A percentile compares a stretch with the other conserved stretches of the same genome.
Conservation (phyloP, 768 basidiomycete species). For the Lanmaoa rubissima region DNA sequence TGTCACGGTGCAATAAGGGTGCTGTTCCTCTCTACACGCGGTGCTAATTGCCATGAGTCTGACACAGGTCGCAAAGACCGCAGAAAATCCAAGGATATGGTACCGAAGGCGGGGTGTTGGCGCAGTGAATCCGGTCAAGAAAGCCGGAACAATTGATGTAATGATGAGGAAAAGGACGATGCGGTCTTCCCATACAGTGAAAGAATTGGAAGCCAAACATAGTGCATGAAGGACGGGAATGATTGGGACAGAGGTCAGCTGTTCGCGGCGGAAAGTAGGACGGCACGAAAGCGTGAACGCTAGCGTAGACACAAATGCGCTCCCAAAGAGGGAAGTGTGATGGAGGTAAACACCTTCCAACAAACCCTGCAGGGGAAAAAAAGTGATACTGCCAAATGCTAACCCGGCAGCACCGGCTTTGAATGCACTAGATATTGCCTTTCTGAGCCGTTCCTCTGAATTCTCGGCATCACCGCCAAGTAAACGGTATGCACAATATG, state of each 20-base stretch:
- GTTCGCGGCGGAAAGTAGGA: conserved; percentile 31
- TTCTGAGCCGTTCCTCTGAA: conserved; percentile 45
- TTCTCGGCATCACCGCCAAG: conserved; percentile 37
- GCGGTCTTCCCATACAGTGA: conserved; percentile 96
- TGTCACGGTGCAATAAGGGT: conserved; percentile 84
- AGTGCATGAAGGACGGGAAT: conserved; percentile 66
- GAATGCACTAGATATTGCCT: conserved; percentile 31
- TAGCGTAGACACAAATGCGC: conserved; percentile 46
- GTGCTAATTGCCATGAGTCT: conserved; percentile 81
- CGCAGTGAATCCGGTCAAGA: conserved; percentile 63
- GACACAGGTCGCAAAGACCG: conserved; percentile 62
- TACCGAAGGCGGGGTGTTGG: conserved; percentile 66
- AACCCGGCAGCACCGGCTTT: conserved; percentile 37
- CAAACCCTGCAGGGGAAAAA: conserved; percentile 32
- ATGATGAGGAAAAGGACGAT: conserved; percentile 72
- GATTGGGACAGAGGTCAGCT: conserved; percentile 38
- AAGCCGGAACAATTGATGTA: conserved; percentile 57
- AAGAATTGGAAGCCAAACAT: conserved; percentile 90
- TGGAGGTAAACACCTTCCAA: conserved; percentile 49
- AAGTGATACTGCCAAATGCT: conserved; percentile 36
- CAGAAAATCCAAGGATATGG: conserved; percentile 73
- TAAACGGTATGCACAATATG: conserved; percentile 53
- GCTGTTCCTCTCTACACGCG: conserved; percentile 93
- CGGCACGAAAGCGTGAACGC: conserved; percentile 43
- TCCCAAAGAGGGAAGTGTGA: conserved; percentile 50